Percentiles rank a stretch among this genome's conserved stretches.
phyloP scores from a whole-genome alignment of 768 basidiomycete genomes.

The Agaricus blazei region DNA sequence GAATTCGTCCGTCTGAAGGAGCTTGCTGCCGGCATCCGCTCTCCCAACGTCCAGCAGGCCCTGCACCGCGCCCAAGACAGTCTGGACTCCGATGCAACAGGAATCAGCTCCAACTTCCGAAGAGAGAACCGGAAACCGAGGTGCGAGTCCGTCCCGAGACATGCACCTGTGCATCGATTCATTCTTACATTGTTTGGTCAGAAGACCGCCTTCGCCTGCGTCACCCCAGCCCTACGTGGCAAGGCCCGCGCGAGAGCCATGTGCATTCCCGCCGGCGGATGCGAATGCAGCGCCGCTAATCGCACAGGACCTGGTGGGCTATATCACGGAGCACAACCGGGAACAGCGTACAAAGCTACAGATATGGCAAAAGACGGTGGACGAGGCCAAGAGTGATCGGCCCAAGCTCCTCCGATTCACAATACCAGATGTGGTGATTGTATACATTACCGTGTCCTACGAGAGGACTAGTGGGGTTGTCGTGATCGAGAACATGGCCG shows the following conservation, averaged over 20 bases:
- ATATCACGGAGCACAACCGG: constrained; percentile 55
- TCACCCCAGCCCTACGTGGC: constrained; percentile 57
- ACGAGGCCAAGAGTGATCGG: constrained; percentile 16
- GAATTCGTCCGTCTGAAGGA: constrained; percentile 45
- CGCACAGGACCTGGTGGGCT: constrained; percentile 42
- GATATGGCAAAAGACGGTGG: constrained; percentile 43
- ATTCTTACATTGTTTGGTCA: constrained; percentile 12
- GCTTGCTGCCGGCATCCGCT: constrained; percentile 41
- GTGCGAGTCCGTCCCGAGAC: constrained; percentile 31
- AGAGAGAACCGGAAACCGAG: constrained; percentile 52
- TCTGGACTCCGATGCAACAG: constrained; percentile 44
- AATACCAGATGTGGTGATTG: constrained; percentile 61
- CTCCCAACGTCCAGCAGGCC: constrained; percentile 54
- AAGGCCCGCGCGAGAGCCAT: constrained; percentile 27
- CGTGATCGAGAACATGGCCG: constrained; percentile 58
- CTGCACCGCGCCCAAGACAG: constrained; percentile 51
- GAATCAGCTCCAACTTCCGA: constrained; percentile 39
- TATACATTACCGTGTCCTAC: constrained; percentile 47
- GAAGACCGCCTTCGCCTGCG: constrained; percentile 50
- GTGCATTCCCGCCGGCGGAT: constrained; percentile 29
- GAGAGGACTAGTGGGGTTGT: constrained; percentile 26
- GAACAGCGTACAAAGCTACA: constrained; percentile 40
- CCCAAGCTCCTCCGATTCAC: constrained; percentile 50
- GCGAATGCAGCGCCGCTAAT: constrained; percentile 33
- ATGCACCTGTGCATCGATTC: background rate